Evolutionary conservation across 148 eudicot species (phyloP).

Genomic region (Vaccinium macrocarpon): DNA sequence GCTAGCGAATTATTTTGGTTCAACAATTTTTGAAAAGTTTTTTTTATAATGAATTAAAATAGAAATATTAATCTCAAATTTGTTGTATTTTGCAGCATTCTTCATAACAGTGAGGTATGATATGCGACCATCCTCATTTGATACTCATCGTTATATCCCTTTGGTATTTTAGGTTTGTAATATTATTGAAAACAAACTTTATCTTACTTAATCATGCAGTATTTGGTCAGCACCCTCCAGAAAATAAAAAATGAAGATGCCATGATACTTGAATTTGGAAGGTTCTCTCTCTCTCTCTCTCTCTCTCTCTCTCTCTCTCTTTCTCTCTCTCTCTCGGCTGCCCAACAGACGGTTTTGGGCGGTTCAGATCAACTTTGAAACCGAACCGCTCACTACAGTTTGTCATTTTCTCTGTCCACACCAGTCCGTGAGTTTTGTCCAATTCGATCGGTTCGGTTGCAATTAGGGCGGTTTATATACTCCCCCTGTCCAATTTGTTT

Average conservation of each 20-base stretch:
- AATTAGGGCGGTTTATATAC: too few relatives aligned
- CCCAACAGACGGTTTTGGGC: too few relatives aligned
- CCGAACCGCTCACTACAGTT: too few relatives aligned
- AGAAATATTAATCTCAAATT: neutral
- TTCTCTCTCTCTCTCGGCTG: neutral
- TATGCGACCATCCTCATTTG: neutral
- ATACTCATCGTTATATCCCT: neutral
- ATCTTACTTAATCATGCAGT: slow-evolving; percentile 32
- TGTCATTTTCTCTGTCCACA: too few relatives aligned
- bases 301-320: neutral
- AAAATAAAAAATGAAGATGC: slow-evolving; percentile 70
- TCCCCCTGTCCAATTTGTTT: too few relatives aligned
- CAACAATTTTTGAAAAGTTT: neutral
- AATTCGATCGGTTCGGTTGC: too few relatives aligned
- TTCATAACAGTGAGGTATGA: slow-evolving; percentile 48
- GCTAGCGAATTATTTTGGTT: neutral
- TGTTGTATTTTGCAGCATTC: slow-evolving; percentile 29
- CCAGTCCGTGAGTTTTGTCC: too few relatives aligned
- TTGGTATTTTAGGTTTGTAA: neutral
- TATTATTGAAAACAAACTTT: neutral
- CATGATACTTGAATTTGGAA: slow-evolving; percentile 49
- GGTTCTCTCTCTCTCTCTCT: slow-evolving; percentile 23
- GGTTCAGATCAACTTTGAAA: too few relatives aligned
- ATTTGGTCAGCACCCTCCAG: slow-evolving; percentile 45
- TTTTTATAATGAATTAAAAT: neutral